Conservation (phyloP, 2,329 filamentous ascomycete genomes). For the Penicillium sumatraense region DNA sequence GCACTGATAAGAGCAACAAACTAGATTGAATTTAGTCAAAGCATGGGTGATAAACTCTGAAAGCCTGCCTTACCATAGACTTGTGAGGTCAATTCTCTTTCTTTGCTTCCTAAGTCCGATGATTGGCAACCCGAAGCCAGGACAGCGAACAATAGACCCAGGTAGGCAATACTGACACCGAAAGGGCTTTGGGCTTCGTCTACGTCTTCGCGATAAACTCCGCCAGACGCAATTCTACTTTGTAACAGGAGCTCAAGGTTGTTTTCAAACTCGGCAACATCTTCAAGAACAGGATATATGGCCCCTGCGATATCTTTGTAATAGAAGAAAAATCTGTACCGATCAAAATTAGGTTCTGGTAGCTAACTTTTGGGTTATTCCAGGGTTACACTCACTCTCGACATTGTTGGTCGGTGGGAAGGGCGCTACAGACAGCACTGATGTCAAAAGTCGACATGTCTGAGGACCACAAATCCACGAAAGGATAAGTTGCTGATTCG, state of each 20-base stretch:
- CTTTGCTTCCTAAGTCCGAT: constrained; percentile 61
- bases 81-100: constrained; percentile 66
- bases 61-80: constrained; percentile 63
- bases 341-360: constrained; percentile 8
- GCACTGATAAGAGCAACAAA: constrained; percentile 69
- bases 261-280: constrained; percentile 59
- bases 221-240: constrained; percentile 52
- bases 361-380: not conserved
- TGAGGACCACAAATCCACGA: constrained; percentile 68
- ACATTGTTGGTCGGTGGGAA: constrained; percentile 63
- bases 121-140: constrained; percentile 67
- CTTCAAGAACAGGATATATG: constrained; percentile 65
- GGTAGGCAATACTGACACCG: constrained; percentile 62
- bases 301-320: constrained; percentile 64
- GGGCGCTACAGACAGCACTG: constrained; percentile 61
- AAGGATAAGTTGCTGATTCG: constrained; percentile 67
- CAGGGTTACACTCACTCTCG: constrained; percentile 45
- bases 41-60: too few relatives aligned
- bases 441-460: constrained; percentile 63
- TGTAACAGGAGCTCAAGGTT: constrained; percentile 59
- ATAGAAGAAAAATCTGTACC: constrained; percentile 56
- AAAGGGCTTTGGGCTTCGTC: constrained; percentile 61
- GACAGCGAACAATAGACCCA: constrained; percentile 65
- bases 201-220: constrained; percentile 45
- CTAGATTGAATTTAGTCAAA: constrained; percentile 41